Percentiles rank a stretch among this genome's conserved stretches.
These are phyloP conservation scores for Xeromyces bisporus DNA, from an alignment of 495 filamentous ascomycete species.

Conservation along the genomic window DNA sequence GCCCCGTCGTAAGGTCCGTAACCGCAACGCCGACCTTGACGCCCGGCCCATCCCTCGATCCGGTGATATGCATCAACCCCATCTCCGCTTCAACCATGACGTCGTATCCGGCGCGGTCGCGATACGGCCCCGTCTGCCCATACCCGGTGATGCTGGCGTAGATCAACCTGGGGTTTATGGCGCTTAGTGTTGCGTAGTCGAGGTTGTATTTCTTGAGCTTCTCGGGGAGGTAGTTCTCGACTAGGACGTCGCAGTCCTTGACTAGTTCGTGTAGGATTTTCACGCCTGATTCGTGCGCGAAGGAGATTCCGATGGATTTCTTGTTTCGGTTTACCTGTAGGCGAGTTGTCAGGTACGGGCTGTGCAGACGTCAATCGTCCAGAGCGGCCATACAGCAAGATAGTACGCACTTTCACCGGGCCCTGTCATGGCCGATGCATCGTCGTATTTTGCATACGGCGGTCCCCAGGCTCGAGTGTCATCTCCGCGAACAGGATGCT, in stretches of 20 bases:
- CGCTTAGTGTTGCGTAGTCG: conserved; percentile 62
- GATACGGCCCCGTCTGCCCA: conserved; percentile 88
- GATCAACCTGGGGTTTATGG: conserved; percentile 60
- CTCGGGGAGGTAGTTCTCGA: conserved; percentile 92
- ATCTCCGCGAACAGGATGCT: conserved; percentile 81
- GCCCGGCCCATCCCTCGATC: conserved; percentile 67
- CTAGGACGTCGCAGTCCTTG: conserved; percentile 73
- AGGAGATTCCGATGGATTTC: conserved; percentile 81
- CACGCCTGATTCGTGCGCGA: conserved; percentile 66
- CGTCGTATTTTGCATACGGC: conserved; percentile 66
- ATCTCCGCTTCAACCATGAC: conserved; percentile 99
- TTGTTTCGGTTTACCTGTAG: conserved; percentile 90
- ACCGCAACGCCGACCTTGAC: conserved; percentile 97
- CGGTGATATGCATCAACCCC: conserved; percentile 97
- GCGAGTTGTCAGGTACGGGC: background rate
- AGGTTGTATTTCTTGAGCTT: conserved; percentile 80
- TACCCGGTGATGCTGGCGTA: conserved; percentile 60
- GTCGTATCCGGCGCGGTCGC: conserved; percentile 81
- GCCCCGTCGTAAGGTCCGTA: conserved; percentile 83
- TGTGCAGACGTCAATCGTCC: background rate
- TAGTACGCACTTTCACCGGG: conserved; percentile 94
- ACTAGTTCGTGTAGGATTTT: conserved; percentile 74
- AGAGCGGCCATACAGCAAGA: conserved; percentile 43
- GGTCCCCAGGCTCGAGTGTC: conserved; percentile 95
- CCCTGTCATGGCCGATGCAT: conserved; percentile 38